Conservation (phyloP, 2,329 filamentous ascomycete species). For the Aspergillus sp. region DNA sequence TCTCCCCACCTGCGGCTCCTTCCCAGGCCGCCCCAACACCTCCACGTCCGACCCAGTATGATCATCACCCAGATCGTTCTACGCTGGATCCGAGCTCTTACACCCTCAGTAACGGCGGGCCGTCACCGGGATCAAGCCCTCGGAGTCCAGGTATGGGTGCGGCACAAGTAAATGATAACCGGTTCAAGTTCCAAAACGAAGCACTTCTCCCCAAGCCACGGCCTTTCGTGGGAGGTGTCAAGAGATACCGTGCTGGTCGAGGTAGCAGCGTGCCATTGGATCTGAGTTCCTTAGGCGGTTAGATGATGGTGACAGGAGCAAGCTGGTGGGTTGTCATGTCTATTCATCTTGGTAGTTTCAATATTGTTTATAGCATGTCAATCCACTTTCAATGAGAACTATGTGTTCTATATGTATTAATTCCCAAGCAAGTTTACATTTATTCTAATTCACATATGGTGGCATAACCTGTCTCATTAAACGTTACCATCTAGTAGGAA, state of each 20-base stretch:
- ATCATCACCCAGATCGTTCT: slow-evolving; percentile 49
- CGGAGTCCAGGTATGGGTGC: slow-evolving; percentile 20
- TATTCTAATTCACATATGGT: too few relatives aligned
- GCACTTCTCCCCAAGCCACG: slow-evolving; percentile 77
- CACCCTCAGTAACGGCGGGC: slow-evolving; percentile 63
- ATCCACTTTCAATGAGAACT: too few relatives aligned
- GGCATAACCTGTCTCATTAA: too few relatives aligned
- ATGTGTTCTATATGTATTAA: too few relatives aligned
- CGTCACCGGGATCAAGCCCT: slow-evolving; percentile 21
- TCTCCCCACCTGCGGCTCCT: slow-evolving; percentile 33
- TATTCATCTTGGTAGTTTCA: too few relatives aligned
- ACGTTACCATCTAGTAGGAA: too few relatives aligned
- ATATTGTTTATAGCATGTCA: too few relatives aligned
- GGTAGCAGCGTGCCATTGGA: slow-evolving; percentile 93
- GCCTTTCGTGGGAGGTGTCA: slow-evolving; percentile 68
- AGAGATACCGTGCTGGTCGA: slow-evolving; percentile 81
- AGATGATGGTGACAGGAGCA: slow-evolving; percentile 1
- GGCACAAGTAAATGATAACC: slow-evolving; percentile 65
- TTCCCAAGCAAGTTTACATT: too few relatives aligned
- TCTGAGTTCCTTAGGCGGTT: slow-evolving; percentile 47
- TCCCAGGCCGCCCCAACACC: slow-evolving; percentile 38
- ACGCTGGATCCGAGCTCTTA: slow-evolving; percentile 73
- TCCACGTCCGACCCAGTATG: slow-evolving; percentile 17
- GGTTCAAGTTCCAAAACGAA: slow-evolving; percentile 87
- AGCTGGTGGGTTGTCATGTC: too few relatives aligned